phyloP scores from a whole-genome alignment of 495 filamentous ascomycete genomes.

The Venustampulla echinocandica region DNA sequence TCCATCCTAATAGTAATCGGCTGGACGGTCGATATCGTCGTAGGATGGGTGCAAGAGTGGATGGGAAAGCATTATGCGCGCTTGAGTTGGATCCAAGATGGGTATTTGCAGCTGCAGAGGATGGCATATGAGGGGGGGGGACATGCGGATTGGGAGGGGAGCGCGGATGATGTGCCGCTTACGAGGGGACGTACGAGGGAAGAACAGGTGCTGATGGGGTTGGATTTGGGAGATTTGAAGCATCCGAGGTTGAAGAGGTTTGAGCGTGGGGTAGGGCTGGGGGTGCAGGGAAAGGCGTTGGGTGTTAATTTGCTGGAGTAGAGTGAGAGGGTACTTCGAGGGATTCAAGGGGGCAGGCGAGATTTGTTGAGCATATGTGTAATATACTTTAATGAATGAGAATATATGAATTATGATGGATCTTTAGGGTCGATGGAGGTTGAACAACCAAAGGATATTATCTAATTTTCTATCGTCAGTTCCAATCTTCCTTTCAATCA shows the following conservation, averaged over 20 bases:
- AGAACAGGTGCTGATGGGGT: background rate
- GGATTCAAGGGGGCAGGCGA: background rate
- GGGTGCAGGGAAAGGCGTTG: background rate
- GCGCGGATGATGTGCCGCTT: slow-evolving; percentile 7
- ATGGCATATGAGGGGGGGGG: slow-evolving; percentile 18
- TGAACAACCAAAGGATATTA: background rate
- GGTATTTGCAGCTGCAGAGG: slow-evolving; percentile 15
- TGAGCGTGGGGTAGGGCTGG: background rate
- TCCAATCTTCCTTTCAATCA: background rate
- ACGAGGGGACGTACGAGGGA: background rate
- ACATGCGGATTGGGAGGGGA: slow-evolving; percentile 6
- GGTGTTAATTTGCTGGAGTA: background rate
- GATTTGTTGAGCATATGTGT: background rate
- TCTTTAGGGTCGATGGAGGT: background rate
- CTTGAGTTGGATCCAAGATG: slow-evolving; percentile 11
- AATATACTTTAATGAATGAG: background rate
- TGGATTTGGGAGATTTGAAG: background rate
- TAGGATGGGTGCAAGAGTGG: background rate
- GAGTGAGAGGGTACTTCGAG: background rate
- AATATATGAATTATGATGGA: background rate
- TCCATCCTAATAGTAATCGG: slow-evolving; percentile 1
- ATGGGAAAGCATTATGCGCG: background rate
- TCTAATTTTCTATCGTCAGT: background rate
- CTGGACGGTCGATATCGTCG: slow-evolving; percentile 5
- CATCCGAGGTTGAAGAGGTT: slow-evolving; percentile 3